Conservation (phyloP, 345 rosid species). For the Cardamine occulta region DNA sequence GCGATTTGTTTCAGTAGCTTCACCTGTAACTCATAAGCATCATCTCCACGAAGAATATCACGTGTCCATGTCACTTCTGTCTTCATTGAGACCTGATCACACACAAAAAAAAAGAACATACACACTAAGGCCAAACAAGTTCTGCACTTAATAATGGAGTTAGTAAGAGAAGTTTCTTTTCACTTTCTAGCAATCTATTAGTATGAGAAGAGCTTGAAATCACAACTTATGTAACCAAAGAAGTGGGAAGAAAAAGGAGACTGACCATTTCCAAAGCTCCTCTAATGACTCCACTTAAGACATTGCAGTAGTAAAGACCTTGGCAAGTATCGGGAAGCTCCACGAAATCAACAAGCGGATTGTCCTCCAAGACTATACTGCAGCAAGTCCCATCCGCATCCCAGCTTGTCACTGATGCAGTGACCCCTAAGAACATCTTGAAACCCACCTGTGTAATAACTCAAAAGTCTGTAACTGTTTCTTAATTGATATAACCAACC, state of each 20-base stretch:
- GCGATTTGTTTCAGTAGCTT: slow-evolving; percentile 84
- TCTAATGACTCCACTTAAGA: slow-evolving; percentile 85
- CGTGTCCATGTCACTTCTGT: slow-evolving; percentile 87
- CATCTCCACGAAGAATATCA: slow-evolving; percentile 83
- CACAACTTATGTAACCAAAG: not conserved
- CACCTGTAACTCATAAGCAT: slow-evolving; percentile 84
- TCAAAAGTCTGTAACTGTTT: slow-evolving; percentile 14
- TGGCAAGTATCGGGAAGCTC: slow-evolving; percentile 95
- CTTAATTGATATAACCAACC: not conserved
- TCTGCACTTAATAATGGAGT: slow-evolving; percentile 4
- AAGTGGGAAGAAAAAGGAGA: not conserved
- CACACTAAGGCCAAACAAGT: slow-evolving; percentile 15
- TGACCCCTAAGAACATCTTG: slow-evolving; percentile 94
- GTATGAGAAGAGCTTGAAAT: not conserved
- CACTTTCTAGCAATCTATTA: not conserved
- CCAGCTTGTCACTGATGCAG: slow-evolving; percentile 85
- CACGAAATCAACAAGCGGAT: slow-evolving; percentile 90
- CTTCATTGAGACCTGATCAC: slow-evolving; percentile 89
- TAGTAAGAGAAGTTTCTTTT: not conserved
- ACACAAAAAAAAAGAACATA: not conserved
- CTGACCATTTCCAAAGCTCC: slow-evolving; percentile 95
- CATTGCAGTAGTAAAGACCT: slow-evolving; percentile 89
- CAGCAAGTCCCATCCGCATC: slow-evolving; percentile 87
- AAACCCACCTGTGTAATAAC: slow-evolving; percentile 67
- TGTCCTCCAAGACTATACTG: slow-evolving; percentile 82